phyloP scores from a whole-genome alignment of 805 yeast genomes.

The Schwanniomyces occidentalis region DNA sequence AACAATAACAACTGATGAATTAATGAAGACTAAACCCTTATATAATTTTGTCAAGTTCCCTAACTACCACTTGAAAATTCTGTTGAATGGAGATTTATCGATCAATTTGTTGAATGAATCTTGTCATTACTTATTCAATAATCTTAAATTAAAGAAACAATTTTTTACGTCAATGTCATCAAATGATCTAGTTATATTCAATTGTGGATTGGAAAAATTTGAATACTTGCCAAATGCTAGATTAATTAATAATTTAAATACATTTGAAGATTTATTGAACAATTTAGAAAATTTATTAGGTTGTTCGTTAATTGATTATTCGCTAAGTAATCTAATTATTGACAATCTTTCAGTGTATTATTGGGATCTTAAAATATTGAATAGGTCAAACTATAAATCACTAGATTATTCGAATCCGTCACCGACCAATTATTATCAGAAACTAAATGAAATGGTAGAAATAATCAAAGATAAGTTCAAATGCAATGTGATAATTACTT shows the following conservation, averaged over 20 bases:
- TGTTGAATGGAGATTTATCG: neutral
- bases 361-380: conserved; percentile 27
- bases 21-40: conserved; percentile 3
- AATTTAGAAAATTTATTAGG: conserved; percentile 1
- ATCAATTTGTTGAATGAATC: conserved; percentile 6
- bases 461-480: conserved; percentile 16
- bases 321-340: conserved; percentile 22
- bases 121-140: conserved; percentile 12
- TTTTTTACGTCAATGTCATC: conserved; percentile 1
- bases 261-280: conserved; percentile 1
- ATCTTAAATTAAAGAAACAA: conserved; percentile 4
- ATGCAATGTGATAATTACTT: conserved; percentile 30
- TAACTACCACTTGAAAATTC: neutral
- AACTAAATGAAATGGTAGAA: conserved; percentile 11
- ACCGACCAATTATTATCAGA: conserved; percentile 13
- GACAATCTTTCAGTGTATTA: conserved; percentile 36
- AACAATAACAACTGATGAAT: no score
- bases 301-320: neutral
- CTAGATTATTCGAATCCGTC: conserved; percentile 9
- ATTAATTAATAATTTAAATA: neutral
- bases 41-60: conserved; percentile 4
- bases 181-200: conserved; percentile 3
- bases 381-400: conserved; percentile 6
- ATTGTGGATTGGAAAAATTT: conserved; percentile 6
- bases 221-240: neutral